These are phyloP conservation scores for Coleophoma cylindrospora DNA, from an alignment of 2,329 filamentous ascomycete species.

Conservation along the genomic window DNA sequence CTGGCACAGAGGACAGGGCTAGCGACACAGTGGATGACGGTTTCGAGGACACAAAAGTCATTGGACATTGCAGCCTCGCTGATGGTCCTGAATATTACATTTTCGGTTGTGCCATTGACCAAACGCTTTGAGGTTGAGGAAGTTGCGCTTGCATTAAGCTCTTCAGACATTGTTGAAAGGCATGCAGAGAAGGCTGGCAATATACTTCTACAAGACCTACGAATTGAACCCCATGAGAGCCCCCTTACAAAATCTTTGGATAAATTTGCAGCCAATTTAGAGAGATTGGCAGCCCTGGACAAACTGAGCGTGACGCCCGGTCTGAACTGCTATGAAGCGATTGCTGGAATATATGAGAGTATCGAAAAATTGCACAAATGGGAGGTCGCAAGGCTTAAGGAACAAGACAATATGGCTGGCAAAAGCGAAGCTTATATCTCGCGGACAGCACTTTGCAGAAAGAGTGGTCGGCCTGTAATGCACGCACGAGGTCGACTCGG, in stretches of 20 bases:
- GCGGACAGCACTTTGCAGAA: conserved; percentile 50
- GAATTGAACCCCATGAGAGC: conserved; percentile 50
- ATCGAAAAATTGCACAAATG: conserved; percentile 65
- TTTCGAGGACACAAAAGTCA: conserved; percentile 52
- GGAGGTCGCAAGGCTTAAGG: conserved; percentile 56
- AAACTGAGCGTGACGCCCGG: conserved; percentile 63
- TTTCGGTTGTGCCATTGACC: conserved; percentile 29
- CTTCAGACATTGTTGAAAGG: conserved; percentile 50
- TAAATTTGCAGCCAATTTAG: conserved; percentile 66
- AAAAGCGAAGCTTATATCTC: conserved; percentile 36
- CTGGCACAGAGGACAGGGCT: conserved; percentile 64
- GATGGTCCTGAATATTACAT: conserved; percentile 55
- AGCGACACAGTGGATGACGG: conserved; percentile 34
- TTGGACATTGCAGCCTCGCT: conserved; percentile 59
- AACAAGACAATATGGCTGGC: conserved; percentile 38
- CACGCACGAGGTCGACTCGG: conserved; percentile 64
- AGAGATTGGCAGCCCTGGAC: conserved; percentile 64
- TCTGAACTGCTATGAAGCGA: conserved; percentile 72
- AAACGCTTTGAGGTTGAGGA: conserved; percentile 54
- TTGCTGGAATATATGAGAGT: conserved; percentile 68
- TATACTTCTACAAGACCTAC: conserved; percentile 62
- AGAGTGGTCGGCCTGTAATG: conserved; percentile 66
- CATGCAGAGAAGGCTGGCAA: conserved; percentile 57
- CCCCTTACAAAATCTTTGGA: conserved; percentile 67
- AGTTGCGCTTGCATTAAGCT: conserved; percentile 55